Base-by-base conservation (phyloP, 2,329 filamentous ascomycete species). In the Pseudogymnoascus sp. region DNA sequence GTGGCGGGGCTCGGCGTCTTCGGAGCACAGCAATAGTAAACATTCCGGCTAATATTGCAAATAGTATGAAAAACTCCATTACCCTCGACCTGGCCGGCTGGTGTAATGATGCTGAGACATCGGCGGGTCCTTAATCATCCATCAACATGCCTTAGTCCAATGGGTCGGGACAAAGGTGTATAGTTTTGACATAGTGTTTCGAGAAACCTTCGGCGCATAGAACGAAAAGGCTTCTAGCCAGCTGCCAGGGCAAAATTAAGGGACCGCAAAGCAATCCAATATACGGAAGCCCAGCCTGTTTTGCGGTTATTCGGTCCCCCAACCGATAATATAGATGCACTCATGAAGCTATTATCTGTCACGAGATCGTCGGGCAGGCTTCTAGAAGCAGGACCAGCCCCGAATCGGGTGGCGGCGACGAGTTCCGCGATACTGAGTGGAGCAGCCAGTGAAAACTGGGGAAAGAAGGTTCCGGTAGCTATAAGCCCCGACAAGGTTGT, bases 381-480 rank as follows among this genome's bases (percentile, higher is more conserved):
- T 31, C 48, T 31, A 34, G 48, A 57, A 57, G 25, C 48, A 57
- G 21, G 7, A 10, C 48, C 48, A 31, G 25, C 25, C n/a, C 48
- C 25, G 10, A 34, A 34, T 31, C 7, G 25, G 48, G 48, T 31
- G 25, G 25, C 48, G 48, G 48, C 25, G 25, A 57, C 48, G 25
- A 57, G 25, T 19, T 57, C 48, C 48, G 48, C 10, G n/a, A 34
- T 34, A 19, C 6, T 57, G 25, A 57, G 25, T 57, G 25, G 48
- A 57, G 25, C 48, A 19, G 8, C 25, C n/a, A 19, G 48, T 57
- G 48, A n/a, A 57, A 57, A 31, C 48, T 57, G 25, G 48, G 48
- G 25, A 57, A 57, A 57, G 48, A 57, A 57, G 48, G 48, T 57
- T 57, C 48, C 48, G 48, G 48, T 54, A 54, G 48, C 48, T 54